Evolutionary conservation across 2,329 filamentous ascomycete species (phyloP).

Genomic region (Fusarium subglutinans): DNA sequence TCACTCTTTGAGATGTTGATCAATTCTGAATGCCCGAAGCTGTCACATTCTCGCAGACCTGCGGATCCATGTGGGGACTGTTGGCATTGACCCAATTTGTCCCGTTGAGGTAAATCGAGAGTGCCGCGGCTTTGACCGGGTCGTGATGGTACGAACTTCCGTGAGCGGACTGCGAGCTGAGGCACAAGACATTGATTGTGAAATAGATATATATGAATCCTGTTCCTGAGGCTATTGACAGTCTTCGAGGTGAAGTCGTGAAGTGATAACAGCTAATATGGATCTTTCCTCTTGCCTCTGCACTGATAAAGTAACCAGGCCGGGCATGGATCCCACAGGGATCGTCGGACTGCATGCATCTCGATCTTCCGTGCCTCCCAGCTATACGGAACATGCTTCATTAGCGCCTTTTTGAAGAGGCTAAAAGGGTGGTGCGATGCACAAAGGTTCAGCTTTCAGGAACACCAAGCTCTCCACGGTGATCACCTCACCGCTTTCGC

Average conservation of each 20-base stretch:
- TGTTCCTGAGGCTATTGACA: background rate
- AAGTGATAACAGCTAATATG: background rate
- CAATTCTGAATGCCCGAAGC: conserved; percentile 25
- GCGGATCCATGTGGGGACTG: conserved; percentile 35
- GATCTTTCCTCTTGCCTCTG: conserved; percentile 6
- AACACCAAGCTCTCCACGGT: conserved; percentile 20
- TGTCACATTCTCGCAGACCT: conserved; percentile 16
- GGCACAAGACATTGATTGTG: background rate
- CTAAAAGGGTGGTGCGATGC: conserved; percentile 23
- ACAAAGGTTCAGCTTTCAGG: conserved; percentile 33
- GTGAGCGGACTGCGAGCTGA: background rate
- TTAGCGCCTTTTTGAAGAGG: conserved; percentile 21
- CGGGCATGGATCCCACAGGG: conserved; percentile 16
- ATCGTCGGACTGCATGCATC: conserved; percentile 35
- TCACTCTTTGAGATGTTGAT: conserved; percentile 33
- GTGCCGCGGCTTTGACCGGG: conserved; percentile 26
- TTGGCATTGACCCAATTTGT: conserved; percentile 16
- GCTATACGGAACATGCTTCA: conserved; percentile 40
- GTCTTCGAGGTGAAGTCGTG: background rate
- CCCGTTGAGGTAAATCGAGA: conserved; percentile 27
- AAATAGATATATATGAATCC: background rate
- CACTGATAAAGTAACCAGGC: background rate
- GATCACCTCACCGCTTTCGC: conserved; percentile 36
- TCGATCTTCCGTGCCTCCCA: conserved; percentile 34
- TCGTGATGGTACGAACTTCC: conserved; percentile 23